A percentile compares a stretch with the other conserved stretches of the same genome.
These are phyloP conservation scores for Russula olivacea DNA, from an alignment of 768 basidiomycete species.

Conservation along the genomic window DNA sequence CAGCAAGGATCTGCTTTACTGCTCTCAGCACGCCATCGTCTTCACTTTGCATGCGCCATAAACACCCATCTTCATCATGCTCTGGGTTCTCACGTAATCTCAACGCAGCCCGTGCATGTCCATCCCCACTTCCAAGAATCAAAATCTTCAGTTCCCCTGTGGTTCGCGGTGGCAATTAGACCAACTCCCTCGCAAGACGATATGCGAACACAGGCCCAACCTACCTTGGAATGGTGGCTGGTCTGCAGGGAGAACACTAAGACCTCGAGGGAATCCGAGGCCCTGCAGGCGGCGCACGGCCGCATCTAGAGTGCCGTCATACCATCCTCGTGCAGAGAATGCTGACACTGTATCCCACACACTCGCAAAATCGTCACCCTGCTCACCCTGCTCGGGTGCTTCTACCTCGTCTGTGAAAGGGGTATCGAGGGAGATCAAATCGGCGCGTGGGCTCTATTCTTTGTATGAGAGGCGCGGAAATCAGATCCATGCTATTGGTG, in stretches of 20 bases:
- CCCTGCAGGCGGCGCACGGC: conserved; percentile 51
- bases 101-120: conserved; percentile 36
- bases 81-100: conserved; percentile 48
- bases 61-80: conserved; percentile 57
- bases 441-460: conserved; percentile 36
- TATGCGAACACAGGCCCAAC: conserved; percentile 18
- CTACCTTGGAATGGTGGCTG: conserved; percentile 56
- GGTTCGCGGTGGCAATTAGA: not conserved
- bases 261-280: conserved; percentile 32
- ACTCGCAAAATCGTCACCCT: conserved; percentile 43
- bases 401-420: conserved; percentile 40
- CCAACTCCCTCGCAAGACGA: not conserved
- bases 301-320: conserved; percentile 47
- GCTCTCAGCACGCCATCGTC: conserved; percentile 39
- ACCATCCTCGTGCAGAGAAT: conserved; percentile 57
- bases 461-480: not conserved
- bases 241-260: conserved; percentile 51
- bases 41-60: conserved; percentile 62
- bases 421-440: conserved; percentile 72
- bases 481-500: not conserved
- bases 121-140: conserved; percentile 30
- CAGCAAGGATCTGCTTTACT: conserved; percentile 41
- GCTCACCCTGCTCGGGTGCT: conserved; percentile 14
- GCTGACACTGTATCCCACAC: conserved; percentile 52
- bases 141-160: conserved; percentile 65